phyloP scores from a whole-genome alignment of 2,329 filamentous ascomycete species.

The Alternaria angustiovoidea region DNA sequence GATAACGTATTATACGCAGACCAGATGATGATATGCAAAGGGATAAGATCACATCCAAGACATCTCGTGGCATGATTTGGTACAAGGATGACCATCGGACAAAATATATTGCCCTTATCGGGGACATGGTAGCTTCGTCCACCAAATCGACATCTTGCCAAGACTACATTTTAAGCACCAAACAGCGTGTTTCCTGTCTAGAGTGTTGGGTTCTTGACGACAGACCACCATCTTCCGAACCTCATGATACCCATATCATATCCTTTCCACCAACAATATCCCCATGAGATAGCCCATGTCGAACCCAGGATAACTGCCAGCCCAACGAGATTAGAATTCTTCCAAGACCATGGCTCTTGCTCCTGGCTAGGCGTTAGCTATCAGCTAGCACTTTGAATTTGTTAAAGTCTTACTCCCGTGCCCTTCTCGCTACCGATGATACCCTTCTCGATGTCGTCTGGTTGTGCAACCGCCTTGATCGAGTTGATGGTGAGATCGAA shows the following conservation, averaged over 20 bases:
- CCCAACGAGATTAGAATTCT: slow-evolving; percentile 36
- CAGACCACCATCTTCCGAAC: slow-evolving; percentile 29
- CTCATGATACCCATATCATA: slow-evolving; percentile 34
- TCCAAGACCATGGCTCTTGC: slow-evolving; percentile 36
- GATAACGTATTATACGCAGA: neutral
- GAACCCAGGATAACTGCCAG: slow-evolving; percentile 32
- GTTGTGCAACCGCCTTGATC: slow-evolving; percentile 57
- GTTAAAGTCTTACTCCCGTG: slow-evolving; percentile 17
- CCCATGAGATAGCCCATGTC: slow-evolving; percentile 32
- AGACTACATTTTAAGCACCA: neutral
- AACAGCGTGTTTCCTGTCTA: neutral
- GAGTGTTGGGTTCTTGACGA: slow-evolving; percentile 9
- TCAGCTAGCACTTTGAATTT: neutral
- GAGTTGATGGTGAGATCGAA: slow-evolving; percentile 67
- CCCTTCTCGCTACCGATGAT: neutral
- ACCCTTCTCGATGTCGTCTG: slow-evolving; percentile 39
- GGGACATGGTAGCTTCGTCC: neutral
- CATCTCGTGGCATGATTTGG: neutral
- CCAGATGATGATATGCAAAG: neutral
- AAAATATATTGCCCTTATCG: neutral
- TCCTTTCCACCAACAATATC: slow-evolving; percentile 36
- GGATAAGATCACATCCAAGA: neutral
- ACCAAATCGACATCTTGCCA: neutral
- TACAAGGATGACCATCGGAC: neutral
- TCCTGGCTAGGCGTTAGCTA: slow-evolving; percentile 21